Evolutionary conservation across 345 rosid genomes (phyloP), one percentile per base, ranked within the genome.

Genomic region (Cochlearia excelsa): DNA sequence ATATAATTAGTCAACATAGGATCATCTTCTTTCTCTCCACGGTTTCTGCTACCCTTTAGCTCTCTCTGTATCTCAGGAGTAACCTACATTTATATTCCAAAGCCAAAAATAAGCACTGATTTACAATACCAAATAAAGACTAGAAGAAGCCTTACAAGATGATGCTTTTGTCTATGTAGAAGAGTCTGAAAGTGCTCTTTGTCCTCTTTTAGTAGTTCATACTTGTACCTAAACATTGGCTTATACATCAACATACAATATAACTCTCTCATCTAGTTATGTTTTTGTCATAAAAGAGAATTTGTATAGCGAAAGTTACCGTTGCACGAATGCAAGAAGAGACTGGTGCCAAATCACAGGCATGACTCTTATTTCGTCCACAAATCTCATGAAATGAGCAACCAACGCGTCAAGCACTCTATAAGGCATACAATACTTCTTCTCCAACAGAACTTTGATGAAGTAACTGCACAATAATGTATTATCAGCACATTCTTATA

Each of bases 331-430:
- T 6, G 96, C 79, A 51, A 89, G 97, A 51, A 93, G 94, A 7
- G 97, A 84, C 69, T 87, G 97, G 67, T 93, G 96, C 99, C 99
- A 93, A 72, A 87, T 90, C 41, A 93, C 97, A 23, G 99, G 99
- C 99, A 93, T 93, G 45, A 73, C 69, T 75, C 96, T 81, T 46
- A 83, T 50, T 33, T 93, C 97, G 3, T 84, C 85, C 1, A 68
- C 51, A 69, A 90, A 94, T 65, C 81, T 82, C 97, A 85, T 81
- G 65, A 85, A 93, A 72, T 90, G 96, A 64, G 81, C 79, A 42
- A 85, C 81, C 66, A 87, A 47, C 46, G 96, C 87, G 77, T 90
- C 95, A 46, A 90, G 72, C 9, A 87, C 99, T 4, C 88, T 82
- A 59, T 81, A 80, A 9, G 97, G 99, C 78, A 90, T 80, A 51